phyloP scores from a whole-genome alignment of 352 stramenopile genomes.

The Aphanomyces invadans region DNA sequence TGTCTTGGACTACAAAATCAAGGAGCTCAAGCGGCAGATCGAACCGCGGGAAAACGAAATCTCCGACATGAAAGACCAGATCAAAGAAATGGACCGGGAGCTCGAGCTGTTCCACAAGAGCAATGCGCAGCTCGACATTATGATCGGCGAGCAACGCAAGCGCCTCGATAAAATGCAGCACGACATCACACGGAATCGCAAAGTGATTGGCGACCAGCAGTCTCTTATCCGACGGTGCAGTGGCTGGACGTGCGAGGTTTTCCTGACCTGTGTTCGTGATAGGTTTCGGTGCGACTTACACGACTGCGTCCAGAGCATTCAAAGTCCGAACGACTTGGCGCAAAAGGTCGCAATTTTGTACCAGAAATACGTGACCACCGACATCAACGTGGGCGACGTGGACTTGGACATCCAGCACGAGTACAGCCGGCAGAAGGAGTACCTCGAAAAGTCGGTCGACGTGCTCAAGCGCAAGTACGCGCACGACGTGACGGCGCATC shows the following conservation, averaged over 20 bases:
- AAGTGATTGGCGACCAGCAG: slow-evolving; percentile 50
- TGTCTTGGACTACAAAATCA: slow-evolving; percentile 96
- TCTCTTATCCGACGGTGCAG: slow-evolving; percentile 42
- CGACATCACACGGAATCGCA: slow-evolving; percentile 55
- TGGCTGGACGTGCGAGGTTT: neutral
- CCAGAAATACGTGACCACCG: slow-evolving; percentile 57
- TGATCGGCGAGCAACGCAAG: slow-evolving; percentile 91
- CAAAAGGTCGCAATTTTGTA: slow-evolving; percentile 58
- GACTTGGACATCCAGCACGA: slow-evolving; percentile 87
- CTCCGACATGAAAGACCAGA: slow-evolving; percentile 90
- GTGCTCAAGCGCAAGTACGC: slow-evolving; percentile 85
- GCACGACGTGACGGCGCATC: slow-evolving; percentile 58
- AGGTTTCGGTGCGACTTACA: slow-evolving; percentile 81
- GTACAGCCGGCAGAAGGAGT: slow-evolving; percentile 88
- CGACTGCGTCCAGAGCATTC: slow-evolving; percentile 60
- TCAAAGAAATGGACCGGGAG: slow-evolving; percentile 93
- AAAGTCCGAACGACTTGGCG: slow-evolving; percentile 73
- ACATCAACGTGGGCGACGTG: slow-evolving; percentile 57
- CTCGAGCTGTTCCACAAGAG: slow-evolving; percentile 94
- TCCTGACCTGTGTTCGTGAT: neutral
- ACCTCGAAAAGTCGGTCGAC: slow-evolving; percentile 85
- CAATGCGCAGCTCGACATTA: slow-evolving; percentile 89
- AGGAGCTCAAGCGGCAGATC: slow-evolving; percentile 94
- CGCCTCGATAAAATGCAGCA: slow-evolving; percentile 91
- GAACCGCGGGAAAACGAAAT: slow-evolving; percentile 93